These are phyloP conservation scores for Arbutus unedo DNA, from an alignment of 148 eudicot species.

Conservation along the genomic window DNA sequence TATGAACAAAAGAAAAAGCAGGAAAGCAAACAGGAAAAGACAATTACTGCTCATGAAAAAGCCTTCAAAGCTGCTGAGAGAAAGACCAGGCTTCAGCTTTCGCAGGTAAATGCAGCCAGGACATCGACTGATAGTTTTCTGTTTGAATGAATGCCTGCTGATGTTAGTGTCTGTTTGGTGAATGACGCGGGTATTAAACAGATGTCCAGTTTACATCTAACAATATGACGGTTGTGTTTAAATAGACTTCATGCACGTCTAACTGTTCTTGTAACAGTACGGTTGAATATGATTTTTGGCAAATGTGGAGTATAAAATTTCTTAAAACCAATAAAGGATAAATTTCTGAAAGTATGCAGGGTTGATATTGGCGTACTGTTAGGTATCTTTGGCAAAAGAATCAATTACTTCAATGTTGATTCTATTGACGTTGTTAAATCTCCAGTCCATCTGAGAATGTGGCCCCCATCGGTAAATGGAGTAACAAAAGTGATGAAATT, in stretches of 20 bases:
- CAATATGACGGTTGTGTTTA: neutral
- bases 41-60: conserved; percentile 91
- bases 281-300: neutral
- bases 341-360: neutral
- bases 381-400: neutral
- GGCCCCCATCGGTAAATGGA: neutral
- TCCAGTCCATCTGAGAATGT: neutral
- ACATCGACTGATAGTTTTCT: neutral
- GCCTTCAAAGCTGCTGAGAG: conserved; percentile 99
- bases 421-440: neutral
- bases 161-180: neutral
- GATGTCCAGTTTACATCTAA: neutral
- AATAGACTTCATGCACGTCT: neutral
- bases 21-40: conserved; percentile 96
- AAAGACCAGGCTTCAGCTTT: conserved; percentile 87
- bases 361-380: neutral
- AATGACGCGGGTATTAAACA: neutral
- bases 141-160: neutral
- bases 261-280: conserved; percentile 3
- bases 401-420: neutral
- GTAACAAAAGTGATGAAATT: neutral
- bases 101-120: conserved; percentile 58
- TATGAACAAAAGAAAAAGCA: conserved; percentile 95
- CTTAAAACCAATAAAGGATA: neutral
- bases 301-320: neutral